Base-by-base conservation (phyloP, 768 basidiomycete species). In the Serendipita vermifera region DNA sequence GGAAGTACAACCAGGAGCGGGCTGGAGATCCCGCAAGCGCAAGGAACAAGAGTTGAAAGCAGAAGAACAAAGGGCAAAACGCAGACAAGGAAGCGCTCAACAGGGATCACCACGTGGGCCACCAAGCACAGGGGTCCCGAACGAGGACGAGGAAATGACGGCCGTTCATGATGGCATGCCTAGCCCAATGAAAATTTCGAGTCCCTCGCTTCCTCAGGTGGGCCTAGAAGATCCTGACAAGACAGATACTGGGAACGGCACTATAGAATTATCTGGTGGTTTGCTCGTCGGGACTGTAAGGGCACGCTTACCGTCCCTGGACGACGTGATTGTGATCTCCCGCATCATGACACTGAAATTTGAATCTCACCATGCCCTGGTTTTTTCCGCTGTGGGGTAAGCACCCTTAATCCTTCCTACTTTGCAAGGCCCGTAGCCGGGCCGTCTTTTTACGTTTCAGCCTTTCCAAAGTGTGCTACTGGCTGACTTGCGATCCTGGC, bases 361-460 rank as follows among this genome's bases (percentile, higher is more conserved):
- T 2, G 67, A 66, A 5, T 65, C 63, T 3, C 67, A 69, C 11
- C 66, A 64, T 3, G 68, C 73, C 59, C 60, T 87, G 13, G 58
- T 88, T 3, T 90, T 89, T 65, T 82, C 73, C 58, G 84, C 74
- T 3, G 73, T 86, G 55, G 87, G 88, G 88, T 90, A 62, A 41
- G 81, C 69, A 17, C 9, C 24, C 32, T 31, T 17, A 39, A 31
- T 32, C 20, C n/a, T 36, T 46, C 14, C 55, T 38, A 13, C 43
- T 40, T 55, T 5, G 55, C 13, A 27, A 39, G 15, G 27, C 55
- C 17, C 7, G 11, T n/a, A 3, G 20, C 32, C 29, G 55, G 54
- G 54, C 38, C 20, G 38, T 41, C 38, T 55, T 24, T 58, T 15
- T n/a, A 5, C 32, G 13, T 22, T 24, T 32, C 63, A 89, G 87